These are phyloP conservation scores for Botrytis byssoidea DNA, from an alignment of 2,329 filamentous ascomycete species.

Conservation along the genomic window DNA sequence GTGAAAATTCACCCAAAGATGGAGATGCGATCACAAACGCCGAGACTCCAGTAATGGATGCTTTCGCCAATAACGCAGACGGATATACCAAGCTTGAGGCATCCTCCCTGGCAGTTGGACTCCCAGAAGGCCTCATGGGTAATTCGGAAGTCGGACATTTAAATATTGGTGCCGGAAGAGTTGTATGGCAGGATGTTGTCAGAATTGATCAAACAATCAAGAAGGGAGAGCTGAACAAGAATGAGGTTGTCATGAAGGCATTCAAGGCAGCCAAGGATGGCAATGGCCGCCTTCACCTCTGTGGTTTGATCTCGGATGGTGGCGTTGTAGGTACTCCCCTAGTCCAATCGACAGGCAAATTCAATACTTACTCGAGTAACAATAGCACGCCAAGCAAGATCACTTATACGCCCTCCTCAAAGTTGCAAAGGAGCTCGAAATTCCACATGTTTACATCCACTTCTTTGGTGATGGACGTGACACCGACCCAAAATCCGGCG, in stretches of 20 bases:
- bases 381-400: constrained; percentile 84
- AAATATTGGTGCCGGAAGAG: constrained; percentile 95
- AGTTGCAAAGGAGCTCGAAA: constrained; percentile 82
- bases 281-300: constrained; percentile 88
- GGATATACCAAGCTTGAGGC: constrained; percentile 93
- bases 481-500: constrained; percentile 93
- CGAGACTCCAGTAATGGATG: constrained; percentile 92
- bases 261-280: constrained; percentile 80
- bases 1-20: constrained; percentile 74
- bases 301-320: constrained; percentile 89
- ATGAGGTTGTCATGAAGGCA: constrained; percentile 49
- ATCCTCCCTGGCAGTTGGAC: constrained; percentile 90
- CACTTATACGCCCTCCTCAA: constrained; percentile 85
- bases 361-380: constrained; percentile 24
- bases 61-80: constrained; percentile 75
- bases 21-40: constrained; percentile 95
- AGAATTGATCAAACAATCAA: constrained; percentile 89
- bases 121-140: constrained; percentile 96
- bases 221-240: constrained; percentile 44
- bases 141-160: constrained; percentile 98
- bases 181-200: constrained; percentile 98
- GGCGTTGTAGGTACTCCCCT: constrained; percentile 66
- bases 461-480: constrained; percentile 99
- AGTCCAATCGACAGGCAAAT: background rate
- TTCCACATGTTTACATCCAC: constrained; percentile 95